These are phyloP conservation scores for Lipomyces oligophaga DNA, from an alignment of 805 yeast species.

Conservation along the genomic window DNA sequence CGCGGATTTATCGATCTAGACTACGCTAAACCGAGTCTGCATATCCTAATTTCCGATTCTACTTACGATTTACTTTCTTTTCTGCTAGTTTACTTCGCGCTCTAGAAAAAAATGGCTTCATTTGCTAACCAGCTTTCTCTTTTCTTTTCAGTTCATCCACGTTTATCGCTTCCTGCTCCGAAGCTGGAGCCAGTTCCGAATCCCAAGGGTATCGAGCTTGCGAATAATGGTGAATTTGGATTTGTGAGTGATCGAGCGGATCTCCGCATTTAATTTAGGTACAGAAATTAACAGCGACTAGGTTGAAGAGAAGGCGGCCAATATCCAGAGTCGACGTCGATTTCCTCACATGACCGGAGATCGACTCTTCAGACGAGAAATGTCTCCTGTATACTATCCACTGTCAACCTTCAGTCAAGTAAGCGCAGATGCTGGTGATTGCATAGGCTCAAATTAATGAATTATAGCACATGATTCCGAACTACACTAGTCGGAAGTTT, in stretches of 20 bases:
- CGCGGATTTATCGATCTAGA: no score
- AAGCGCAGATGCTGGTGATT: background rate
- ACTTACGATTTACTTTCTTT: no score
- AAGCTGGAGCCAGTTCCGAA: slow-evolving; percentile 21
- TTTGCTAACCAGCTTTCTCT: slow-evolving; percentile 17
- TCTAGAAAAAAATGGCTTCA: no score
- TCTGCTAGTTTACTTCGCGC: no score
- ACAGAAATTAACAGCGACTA: background rate
- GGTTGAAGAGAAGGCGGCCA: slow-evolving; percentile 17
- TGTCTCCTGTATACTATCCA: slow-evolving; percentile 11
- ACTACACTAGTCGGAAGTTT: slow-evolving; percentile 2
- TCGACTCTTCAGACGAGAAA: slow-evolving; percentile 23
- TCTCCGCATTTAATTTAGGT: background rate
- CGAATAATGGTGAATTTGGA: slow-evolving; percentile 26
- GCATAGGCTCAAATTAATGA: background rate
- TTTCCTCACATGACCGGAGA: slow-evolving; percentile 22
- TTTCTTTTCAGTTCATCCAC: slow-evolving; percentile 21
- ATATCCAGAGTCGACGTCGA: slow-evolving; percentile 17
- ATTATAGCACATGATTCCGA: slow-evolving; percentile 21
- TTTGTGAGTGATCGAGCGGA: slow-evolving; percentile 18
- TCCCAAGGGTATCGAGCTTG: slow-evolving; percentile 23
- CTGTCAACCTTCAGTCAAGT: slow-evolving; percentile 17
- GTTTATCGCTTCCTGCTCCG: slow-evolving; percentile 6
- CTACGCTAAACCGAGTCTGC: no score
- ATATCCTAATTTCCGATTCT: no score